Percentiles rank a stretch among this genome's conserved stretches.
These are phyloP conservation scores for Selenicereus undatus DNA, from an alignment of 148 eudicot genomes.

Conservation along the genomic window DNA sequence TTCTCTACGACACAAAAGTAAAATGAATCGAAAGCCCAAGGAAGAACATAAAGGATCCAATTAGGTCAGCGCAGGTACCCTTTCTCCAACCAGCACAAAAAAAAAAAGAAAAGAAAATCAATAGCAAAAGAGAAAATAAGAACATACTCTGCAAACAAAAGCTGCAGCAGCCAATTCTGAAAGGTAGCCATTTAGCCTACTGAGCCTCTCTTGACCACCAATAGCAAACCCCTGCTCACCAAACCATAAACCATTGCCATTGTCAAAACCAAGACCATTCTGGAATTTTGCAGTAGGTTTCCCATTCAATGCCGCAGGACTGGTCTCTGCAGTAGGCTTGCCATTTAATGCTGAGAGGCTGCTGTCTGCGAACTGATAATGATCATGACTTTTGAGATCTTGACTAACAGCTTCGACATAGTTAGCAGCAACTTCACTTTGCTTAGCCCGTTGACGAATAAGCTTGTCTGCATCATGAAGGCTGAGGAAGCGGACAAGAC, in stretches of 20 bases:
- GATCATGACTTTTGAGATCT: slow-evolving; percentile 39
- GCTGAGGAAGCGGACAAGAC: slow-evolving; percentile 74
- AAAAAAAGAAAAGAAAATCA: neutral
- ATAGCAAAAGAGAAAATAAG: neutral
- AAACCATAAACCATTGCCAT: slow-evolving; percentile 75
- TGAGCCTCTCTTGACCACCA: slow-evolving; percentile 88
- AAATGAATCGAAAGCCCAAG: neutral
- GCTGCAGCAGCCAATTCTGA: slow-evolving; percentile 99
- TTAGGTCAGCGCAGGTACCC: neutral
- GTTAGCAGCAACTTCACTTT: slow-evolving; percentile 95
- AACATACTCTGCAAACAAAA: slow-evolving; percentile 94
- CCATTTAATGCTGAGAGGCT: slow-evolving; percentile 34
- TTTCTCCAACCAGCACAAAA: neutral
- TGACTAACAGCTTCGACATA: slow-evolving; percentile 87
- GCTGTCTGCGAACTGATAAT: slow-evolving; percentile 37
- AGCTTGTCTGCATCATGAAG: slow-evolving; percentile 85
- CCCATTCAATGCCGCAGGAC: slow-evolving; percentile 35
- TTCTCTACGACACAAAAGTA: neutral
- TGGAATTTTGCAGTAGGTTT: slow-evolving; percentile 61
- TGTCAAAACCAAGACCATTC: slow-evolving; percentile 95
- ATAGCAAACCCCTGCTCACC: slow-evolving; percentile 96
- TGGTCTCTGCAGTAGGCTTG: slow-evolving; percentile 34
- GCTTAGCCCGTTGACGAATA: slow-evolving; percentile 82
- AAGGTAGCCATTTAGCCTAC: slow-evolving; percentile 73
- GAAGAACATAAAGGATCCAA: neutral